These are phyloP conservation scores for Aspergillus coremiiformis DNA, from an alignment of 495 filamentous ascomycete genomes.

Conservation along the genomic window DNA sequence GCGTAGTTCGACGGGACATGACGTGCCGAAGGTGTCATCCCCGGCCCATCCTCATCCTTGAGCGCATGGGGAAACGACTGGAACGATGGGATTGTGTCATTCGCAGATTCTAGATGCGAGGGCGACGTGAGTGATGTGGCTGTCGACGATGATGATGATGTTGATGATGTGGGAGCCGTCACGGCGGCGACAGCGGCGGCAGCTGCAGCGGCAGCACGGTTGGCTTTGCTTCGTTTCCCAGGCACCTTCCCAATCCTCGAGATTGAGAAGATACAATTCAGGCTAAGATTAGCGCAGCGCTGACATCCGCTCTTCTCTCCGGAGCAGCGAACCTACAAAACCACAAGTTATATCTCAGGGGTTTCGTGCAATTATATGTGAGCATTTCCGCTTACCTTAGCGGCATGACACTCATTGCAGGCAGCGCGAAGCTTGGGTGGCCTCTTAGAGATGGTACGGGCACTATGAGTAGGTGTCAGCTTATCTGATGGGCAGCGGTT, in stretches of 20 bases:
- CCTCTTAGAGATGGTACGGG: constrained; percentile 7
- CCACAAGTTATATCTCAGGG: neutral
- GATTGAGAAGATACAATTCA: constrained; percentile 14
- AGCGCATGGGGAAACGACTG: neutral
- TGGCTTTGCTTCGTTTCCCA: constrained; percentile 16
- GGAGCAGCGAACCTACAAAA: constrained; percentile 15
- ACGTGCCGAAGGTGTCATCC: neutral
- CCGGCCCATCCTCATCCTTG: neutral
- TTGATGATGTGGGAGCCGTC: constrained; percentile 1
- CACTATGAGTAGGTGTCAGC: neutral
- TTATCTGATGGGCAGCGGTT: neutral
- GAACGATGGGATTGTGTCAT: neutral
- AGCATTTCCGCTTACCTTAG: constrained; percentile 7
- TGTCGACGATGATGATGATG: constrained; percentile 5
- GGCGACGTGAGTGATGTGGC: constrained; percentile 1
- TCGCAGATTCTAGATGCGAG: neutral
- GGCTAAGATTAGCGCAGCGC: constrained; percentile 10
- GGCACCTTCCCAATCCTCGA: constrained; percentile 16
- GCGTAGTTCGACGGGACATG: neutral
- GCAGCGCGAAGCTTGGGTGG: constrained; percentile 15
- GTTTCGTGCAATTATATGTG: neutral
- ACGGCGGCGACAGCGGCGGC: constrained; percentile 4
- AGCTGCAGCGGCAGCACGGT: constrained; percentile 8
- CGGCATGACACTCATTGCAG: constrained; percentile 17
- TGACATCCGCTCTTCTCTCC: constrained; percentile 17